Evolutionary conservation across 1,139 yeast genomes (phyloP).

Genomic region (Arxiozyma bovina): DNA sequence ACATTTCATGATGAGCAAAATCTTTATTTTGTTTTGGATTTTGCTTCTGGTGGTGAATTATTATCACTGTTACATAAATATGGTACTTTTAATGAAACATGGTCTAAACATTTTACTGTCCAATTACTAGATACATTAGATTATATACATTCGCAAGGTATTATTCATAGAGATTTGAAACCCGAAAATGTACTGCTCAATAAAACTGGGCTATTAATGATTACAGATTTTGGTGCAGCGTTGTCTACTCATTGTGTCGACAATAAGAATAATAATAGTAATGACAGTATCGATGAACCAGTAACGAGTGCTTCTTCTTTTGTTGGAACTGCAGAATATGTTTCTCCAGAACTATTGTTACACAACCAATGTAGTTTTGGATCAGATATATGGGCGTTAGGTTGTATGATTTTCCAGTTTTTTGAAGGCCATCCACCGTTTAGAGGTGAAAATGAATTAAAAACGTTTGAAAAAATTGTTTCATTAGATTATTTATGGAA

Average conservation of each 20-base stretch:
- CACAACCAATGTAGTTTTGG: constrained; percentile 65
- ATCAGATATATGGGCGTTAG: constrained; percentile 76
- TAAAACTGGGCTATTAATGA: constrained; percentile 56
- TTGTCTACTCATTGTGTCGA: constrained; percentile 38
- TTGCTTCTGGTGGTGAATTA: constrained; percentile 88
- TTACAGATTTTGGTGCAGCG: constrained; percentile 80
- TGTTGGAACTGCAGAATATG: constrained; percentile 82
- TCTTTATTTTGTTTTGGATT: constrained; percentile 84
- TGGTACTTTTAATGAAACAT: constrained; percentile 69
- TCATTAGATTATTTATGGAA: constrained; percentile 60
- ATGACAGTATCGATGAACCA: constrained; percentile 5
- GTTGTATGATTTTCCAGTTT: constrained; percentile 70
- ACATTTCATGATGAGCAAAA: constrained; percentile 90
- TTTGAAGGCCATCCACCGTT: constrained; percentile 74
- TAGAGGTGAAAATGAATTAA: constrained; percentile 65
- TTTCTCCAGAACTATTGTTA: constrained; percentile 65
- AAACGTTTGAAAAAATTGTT: constrained; percentile 61
- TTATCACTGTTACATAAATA: constrained; percentile 67
- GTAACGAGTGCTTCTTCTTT: constrained; percentile 40
- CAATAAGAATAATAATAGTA: constrained; percentile 31
- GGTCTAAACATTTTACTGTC: constrained; percentile 64
- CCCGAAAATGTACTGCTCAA: constrained; percentile 69
- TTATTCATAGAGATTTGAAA: constrained; percentile 71
- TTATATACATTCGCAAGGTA: constrained; percentile 66
- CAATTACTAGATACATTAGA: constrained; percentile 70